These are phyloP conservation scores for Physcia stellaris DNA, from an alignment of 495 filamentous ascomycete species.

Conservation along the genomic window DNA sequence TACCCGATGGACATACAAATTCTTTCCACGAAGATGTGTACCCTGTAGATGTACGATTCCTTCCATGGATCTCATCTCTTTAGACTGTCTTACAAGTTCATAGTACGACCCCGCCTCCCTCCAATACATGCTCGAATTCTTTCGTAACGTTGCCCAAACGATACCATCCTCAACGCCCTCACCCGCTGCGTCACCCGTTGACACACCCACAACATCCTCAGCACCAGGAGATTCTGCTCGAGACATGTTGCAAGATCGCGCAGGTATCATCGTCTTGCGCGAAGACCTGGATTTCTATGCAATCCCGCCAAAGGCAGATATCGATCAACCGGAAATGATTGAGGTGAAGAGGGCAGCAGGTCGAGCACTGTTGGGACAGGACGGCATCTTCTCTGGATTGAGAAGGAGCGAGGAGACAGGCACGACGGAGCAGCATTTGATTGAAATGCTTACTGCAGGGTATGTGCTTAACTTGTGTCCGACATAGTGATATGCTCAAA, in stretches of 20 bases:
- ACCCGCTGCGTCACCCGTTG: slow-evolving; percentile 39
- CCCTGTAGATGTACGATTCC: slow-evolving; percentile 79
- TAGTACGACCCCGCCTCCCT: slow-evolving; percentile 94
- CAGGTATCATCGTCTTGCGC: slow-evolving; percentile 91
- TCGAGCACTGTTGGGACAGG: slow-evolving; percentile 69
- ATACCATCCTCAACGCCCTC: slow-evolving; percentile 63
- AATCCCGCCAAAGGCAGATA: slow-evolving; percentile 78
- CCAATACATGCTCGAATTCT: slow-evolving; percentile 99
- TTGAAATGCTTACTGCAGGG: slow-evolving; percentile 99
- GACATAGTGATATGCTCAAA: not conserved
- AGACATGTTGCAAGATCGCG: slow-evolving; percentile 74
- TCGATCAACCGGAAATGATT: slow-evolving; percentile 83
- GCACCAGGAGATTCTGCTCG: slow-evolving; percentile 53
- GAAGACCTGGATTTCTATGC: slow-evolving; percentile 97
- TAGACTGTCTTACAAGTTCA: slow-evolving; percentile 21
- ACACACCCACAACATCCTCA: slow-evolving; percentile 49
- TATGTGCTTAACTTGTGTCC: slow-evolving; percentile 32
- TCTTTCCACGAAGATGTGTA: slow-evolving; percentile 89
- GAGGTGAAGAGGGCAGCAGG: slow-evolving; percentile 93
- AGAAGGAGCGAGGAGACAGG: slow-evolving; percentile 90
- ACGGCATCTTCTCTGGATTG: slow-evolving; percentile 91
- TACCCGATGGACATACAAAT: slow-evolving; percentile 93
- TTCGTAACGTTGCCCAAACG: slow-evolving; percentile 85
- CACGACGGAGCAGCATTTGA: slow-evolving; percentile 95
- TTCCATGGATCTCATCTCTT: slow-evolving; percentile 20